phyloP scores from a whole-genome alignment of 257 asterid species.

The Gentiana straminea region DNA sequence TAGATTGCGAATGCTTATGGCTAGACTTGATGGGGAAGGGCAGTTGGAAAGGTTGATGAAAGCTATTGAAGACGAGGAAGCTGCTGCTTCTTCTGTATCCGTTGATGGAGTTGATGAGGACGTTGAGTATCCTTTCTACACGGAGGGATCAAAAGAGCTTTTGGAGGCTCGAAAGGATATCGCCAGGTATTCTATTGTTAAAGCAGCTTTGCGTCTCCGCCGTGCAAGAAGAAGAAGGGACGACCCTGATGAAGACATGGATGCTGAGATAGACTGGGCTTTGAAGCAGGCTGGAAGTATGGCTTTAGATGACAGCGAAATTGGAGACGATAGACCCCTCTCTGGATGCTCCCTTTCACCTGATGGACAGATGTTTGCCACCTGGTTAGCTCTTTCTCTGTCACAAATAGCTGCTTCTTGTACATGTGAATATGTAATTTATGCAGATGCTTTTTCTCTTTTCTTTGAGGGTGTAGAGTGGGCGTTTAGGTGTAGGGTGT shows the following conservation, averaged over 20 bases:
- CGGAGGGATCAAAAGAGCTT: slow-evolving; percentile 75
- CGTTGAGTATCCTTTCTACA: slow-evolving; percentile 71
- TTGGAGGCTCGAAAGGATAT: slow-evolving; percentile 62
- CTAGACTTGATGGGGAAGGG: slow-evolving; percentile 71
- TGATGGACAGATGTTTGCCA: slow-evolving; percentile 84
- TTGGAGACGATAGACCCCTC: slow-evolving; percentile 93
- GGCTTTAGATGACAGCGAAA: slow-evolving; percentile 62
- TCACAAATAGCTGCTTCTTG: neutral
- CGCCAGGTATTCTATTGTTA: slow-evolving; percentile 66
- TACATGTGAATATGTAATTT: too few relatives aligned
- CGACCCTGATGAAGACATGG: slow-evolving; percentile 95
- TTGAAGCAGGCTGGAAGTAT: slow-evolving; percentile 60
- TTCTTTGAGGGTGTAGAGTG: too few relatives aligned
- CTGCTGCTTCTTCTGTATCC: slow-evolving; percentile 34
- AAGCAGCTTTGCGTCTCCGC: slow-evolving; percentile 68
- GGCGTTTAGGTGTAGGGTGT: neutral
- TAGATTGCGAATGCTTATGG: slow-evolving; percentile 70
- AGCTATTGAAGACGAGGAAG: slow-evolving; percentile 93
- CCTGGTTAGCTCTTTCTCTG: slow-evolving; percentile 46
- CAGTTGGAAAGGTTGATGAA: slow-evolving; percentile 87
- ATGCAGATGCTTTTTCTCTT: too few relatives aligned
- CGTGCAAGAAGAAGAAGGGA: slow-evolving; percentile 77
- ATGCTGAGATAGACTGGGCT: slow-evolving; percentile 85
- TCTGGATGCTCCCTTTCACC: slow-evolving; percentile 80
- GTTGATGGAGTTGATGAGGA: slow-evolving; percentile 58